Evolutionary conservation across 176 grass and related monocot species (phyloP).

Genomic region (Leersia perrieri): DNA sequence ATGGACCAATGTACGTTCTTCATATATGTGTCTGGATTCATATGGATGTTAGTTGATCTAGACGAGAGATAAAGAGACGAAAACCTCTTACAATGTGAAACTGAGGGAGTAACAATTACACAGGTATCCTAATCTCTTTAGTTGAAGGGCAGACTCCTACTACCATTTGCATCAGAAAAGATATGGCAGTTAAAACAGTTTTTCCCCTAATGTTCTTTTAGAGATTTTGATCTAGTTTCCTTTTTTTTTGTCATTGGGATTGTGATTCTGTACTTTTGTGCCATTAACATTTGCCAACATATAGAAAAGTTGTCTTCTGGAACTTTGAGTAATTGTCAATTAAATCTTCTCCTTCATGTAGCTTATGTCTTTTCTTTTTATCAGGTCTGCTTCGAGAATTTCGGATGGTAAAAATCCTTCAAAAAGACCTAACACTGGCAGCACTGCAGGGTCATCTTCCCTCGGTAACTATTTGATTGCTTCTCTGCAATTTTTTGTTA

Average conservation of each 20-base stretch:
- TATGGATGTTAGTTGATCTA: too few species aligned
- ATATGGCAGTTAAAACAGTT: not conserved
- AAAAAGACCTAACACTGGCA: constrained; percentile 53
- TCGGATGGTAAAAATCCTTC: constrained; percentile 44
- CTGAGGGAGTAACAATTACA: not conserved
- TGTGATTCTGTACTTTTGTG: not conserved
- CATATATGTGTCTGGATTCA: too few species aligned
- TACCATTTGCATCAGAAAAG: not conserved
- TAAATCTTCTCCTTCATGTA: constrained; percentile 1
- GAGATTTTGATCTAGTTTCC: not conserved
- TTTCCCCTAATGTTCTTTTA: not conserved
- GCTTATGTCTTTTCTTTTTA: constrained; percentile 8
- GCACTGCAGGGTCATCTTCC: constrained; percentile 23
- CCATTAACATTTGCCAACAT: not conserved
- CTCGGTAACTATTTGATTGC: constrained; percentile 39
- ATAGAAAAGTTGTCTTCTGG: not conserved
- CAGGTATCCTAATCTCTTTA: not conserved
- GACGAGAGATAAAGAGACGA: too few species aligned
- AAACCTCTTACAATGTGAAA: too few species aligned
- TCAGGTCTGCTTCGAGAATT: constrained; percentile 47
- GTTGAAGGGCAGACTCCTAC: not conserved
- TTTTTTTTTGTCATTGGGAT: not conserved
- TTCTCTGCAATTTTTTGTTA: constrained; percentile 8
- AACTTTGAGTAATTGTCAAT: not conserved
- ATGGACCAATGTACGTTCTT: too few species aligned